phyloP scores from a whole-genome alignment of 345 rosid species.

The Eucalyptus pauciflora region DNA sequence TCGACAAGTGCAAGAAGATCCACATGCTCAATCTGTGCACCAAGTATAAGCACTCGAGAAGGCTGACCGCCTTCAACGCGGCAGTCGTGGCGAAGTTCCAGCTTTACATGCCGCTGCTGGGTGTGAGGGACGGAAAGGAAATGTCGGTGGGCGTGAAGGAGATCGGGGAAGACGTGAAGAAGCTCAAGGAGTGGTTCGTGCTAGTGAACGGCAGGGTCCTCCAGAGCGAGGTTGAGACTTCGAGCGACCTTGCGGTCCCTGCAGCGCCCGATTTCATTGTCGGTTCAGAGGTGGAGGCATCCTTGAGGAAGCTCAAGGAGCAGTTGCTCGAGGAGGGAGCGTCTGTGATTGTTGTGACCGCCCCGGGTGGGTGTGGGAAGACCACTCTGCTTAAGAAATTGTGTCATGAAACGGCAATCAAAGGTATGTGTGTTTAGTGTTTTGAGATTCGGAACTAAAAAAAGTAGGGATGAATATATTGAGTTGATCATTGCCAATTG shows the following conservation, averaged over 20 bases:
- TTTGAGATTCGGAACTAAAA: not conserved
- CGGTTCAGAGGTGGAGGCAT: not conserved
- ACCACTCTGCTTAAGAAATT: not conserved
- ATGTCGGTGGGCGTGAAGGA: not conserved
- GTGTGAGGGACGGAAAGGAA: not conserved
- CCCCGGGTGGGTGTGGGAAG: slow-evolving; percentile 1
- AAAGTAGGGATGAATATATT: not conserved
- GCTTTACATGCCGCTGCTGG: not conserved
- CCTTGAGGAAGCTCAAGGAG: not conserved
- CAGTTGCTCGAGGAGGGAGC: not conserved
- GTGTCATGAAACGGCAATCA: not conserved
- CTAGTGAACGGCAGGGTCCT: not conserved
- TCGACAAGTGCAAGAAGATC: not conserved
- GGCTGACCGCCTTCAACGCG: not conserved
- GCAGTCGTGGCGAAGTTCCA: not conserved
- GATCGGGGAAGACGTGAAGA: not conserved
- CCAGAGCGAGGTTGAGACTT: not conserved
- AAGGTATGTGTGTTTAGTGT: not conserved
- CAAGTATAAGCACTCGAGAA: not conserved
- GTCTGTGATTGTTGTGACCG: not conserved
- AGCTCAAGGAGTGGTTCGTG: not conserved
- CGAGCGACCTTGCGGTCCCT: not conserved
- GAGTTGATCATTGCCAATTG: no score
- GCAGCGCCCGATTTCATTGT: not conserved
- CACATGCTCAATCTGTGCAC: not conserved